Conservation (phyloP, 2,329 filamentous ascomycete genomes). For the Verticillium longisporum region DNA sequence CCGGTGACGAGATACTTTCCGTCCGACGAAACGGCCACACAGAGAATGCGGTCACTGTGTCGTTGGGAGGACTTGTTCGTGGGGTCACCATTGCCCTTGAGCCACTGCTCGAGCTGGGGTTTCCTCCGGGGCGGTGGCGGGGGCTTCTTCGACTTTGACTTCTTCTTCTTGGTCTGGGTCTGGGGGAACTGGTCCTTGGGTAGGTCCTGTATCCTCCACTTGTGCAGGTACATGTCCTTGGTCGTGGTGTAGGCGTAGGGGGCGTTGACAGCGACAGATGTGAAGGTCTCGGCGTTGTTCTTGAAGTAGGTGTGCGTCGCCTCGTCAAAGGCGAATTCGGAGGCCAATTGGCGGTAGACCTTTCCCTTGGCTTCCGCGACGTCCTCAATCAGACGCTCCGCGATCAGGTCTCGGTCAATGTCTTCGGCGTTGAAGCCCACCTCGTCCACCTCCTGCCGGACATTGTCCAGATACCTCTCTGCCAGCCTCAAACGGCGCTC, state of each 20-base stretch:
- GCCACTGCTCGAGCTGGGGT: slow-evolving; percentile 56
- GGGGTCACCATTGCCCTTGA: slow-evolving; percentile 52
- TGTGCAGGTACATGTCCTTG: slow-evolving; percentile 77
- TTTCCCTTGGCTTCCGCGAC: slow-evolving; percentile 87
- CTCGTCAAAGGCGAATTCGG: slow-evolving; percentile 61
- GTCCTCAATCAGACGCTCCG: slow-evolving; percentile 84
- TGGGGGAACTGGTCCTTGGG: slow-evolving; percentile 54
- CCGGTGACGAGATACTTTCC: slow-evolving; percentile 90
- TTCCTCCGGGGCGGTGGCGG: slow-evolving; percentile 51
- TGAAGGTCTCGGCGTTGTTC: slow-evolving; percentile 71
- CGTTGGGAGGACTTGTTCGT: slow-evolving; percentile 64
- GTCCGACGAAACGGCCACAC: slow-evolving; percentile 79
- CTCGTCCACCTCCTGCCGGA: slow-evolving; percentile 75
- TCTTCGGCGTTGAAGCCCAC: slow-evolving; percentile 89
- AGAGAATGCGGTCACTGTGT: slow-evolving; percentile 74
- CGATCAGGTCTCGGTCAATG: slow-evolving; percentile 86
- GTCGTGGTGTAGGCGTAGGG: slow-evolving; percentile 84
- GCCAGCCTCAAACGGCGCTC: slow-evolving; percentile 82
- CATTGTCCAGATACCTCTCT: slow-evolving; percentile 87
- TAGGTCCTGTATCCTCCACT: slow-evolving; percentile 76
- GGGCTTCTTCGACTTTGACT: slow-evolving; percentile 41
- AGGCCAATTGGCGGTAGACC: slow-evolving; percentile 74
- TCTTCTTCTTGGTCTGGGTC: slow-evolving; percentile 35
- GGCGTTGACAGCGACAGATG: slow-evolving; percentile 69
- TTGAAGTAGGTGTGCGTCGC: slow-evolving; percentile 68